Conservation (phyloP, 192 early-diverging fungal species). For the Podila horticola region DNA sequence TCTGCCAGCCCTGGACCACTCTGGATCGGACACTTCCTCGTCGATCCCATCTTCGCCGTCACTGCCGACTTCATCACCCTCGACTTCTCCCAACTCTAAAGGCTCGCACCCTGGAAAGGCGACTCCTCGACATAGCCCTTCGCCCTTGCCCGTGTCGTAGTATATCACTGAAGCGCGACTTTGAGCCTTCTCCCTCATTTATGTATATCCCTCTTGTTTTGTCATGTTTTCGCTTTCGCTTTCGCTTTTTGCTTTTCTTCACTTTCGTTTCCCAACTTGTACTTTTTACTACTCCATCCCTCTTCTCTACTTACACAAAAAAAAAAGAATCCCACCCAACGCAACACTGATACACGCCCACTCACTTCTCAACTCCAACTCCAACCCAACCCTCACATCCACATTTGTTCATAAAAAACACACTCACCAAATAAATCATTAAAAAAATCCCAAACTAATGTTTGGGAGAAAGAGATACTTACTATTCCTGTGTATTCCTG, state of each 20-base stretch:
- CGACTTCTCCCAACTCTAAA: neutral
- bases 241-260: neutral
- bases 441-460: neutral
- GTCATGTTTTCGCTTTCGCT: neutral
- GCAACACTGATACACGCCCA: neutral
- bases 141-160: neutral
- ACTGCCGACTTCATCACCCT: neutral
- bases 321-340: neutral
- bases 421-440: neutral
- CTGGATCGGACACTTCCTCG: conserved; percentile 1
- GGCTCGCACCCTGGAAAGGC: neutral
- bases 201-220: neutral
- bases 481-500: neutral
- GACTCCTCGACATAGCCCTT: neutral
- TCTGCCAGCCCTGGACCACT: neutral
- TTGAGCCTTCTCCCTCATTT: too few species aligned
- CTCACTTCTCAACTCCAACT: too few species aligned
- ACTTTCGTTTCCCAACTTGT: too few species aligned
- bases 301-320: neutral
- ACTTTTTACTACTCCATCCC: neutral
- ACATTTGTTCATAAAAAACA: neutral
- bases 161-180: neutral
- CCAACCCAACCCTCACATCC: neutral
- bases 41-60: neutral
- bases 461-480: too few species aligned